phyloP scores from a whole-genome alignment of 306 rosid species.

The Castanopsis chinensis region DNA sequence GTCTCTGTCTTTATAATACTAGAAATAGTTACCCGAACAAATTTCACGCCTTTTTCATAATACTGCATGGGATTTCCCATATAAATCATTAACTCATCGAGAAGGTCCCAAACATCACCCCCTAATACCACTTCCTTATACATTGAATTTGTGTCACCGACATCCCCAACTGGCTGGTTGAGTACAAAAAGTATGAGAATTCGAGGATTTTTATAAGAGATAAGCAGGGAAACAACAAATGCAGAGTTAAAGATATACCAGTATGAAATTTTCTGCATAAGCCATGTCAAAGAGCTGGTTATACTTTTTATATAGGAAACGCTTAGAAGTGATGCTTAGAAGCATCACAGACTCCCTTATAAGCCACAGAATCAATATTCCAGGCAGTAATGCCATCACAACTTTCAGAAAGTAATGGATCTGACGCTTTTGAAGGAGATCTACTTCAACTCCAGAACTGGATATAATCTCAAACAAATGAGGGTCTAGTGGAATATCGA shows the following conservation, averaged over 20 bases:
- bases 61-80: constrained; percentile 98
- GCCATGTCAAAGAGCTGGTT: constrained; percentile 92
- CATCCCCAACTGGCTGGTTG: constrained; percentile 83
- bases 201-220: constrained; percentile 6
- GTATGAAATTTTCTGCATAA: constrained; percentile 83
- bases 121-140: constrained; percentile 91
- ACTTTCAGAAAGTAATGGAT: constrained; percentile 90
- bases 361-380: constrained; percentile 82
- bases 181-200: constrained; percentile 14
- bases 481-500: constrained; percentile 94
- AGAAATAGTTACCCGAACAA: constrained; percentile 77
- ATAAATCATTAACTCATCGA: constrained; percentile 93
- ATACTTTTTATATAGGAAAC: constrained; percentile 84
- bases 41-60: constrained; percentile 82
- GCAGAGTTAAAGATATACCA: constrained; percentile 51
- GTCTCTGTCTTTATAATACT: constrained; percentile 6
- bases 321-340: constrained; percentile 65
- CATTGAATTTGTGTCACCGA: constrained; percentile 82
- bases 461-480: constrained; percentile 82
- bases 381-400: constrained; percentile 73
- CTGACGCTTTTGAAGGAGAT: constrained; percentile 83
- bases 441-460: constrained; percentile 91
- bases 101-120: constrained; percentile 99
- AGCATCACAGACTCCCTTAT: constrained; percentile 79
- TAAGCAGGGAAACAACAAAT: not conserved